Percentiles rank a stretch among this genome's conserved stretches.
phyloP scores from a whole-genome alignment of 805 yeast genomes.

The Metschnikowia bowlesiae region DNA sequence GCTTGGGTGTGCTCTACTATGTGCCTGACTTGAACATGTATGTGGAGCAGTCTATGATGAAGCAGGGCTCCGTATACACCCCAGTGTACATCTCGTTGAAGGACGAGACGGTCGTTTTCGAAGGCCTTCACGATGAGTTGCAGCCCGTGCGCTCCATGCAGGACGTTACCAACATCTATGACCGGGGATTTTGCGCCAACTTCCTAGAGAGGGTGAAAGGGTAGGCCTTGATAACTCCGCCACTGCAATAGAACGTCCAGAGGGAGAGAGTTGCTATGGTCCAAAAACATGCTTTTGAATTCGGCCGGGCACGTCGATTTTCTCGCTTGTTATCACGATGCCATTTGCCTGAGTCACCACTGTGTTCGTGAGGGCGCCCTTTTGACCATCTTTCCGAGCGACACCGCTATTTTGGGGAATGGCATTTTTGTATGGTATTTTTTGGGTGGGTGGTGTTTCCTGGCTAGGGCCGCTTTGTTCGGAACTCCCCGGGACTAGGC shows the following conservation, averaged over 20 bases:
- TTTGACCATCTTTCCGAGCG: background rate
- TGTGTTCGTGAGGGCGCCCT: background rate
- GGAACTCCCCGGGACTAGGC: background rate
- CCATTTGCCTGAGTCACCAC: background rate
- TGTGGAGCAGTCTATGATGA: constrained; percentile 22
- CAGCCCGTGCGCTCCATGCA: constrained; percentile 3
- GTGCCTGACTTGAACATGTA: constrained; percentile 11
- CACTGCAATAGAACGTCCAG: too few species aligned
- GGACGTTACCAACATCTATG: constrained; percentile 44
- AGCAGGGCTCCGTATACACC: constrained; percentile 9
- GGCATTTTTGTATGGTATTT: background rate
- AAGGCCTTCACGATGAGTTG: background rate
- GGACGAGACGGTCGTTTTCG: constrained; percentile 21
- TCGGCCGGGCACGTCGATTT: background rate
- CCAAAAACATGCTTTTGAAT: background rate
- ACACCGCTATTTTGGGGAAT: background rate
- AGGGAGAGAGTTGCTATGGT: background rate
- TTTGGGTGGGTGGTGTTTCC: too few species aligned
- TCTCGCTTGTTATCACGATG: background rate
- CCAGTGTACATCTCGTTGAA: constrained; percentile 27
- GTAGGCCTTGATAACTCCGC: background rate
- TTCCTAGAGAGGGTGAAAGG: constrained; percentile 10
- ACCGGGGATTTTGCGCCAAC: constrained; percentile 44
- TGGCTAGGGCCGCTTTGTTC: too few species aligned
- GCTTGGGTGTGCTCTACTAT: constrained; percentile 12